Evolutionary conservation across 768 basidiomycete species (phyloP).

Genomic region (Pisolithus orientalis): DNA sequence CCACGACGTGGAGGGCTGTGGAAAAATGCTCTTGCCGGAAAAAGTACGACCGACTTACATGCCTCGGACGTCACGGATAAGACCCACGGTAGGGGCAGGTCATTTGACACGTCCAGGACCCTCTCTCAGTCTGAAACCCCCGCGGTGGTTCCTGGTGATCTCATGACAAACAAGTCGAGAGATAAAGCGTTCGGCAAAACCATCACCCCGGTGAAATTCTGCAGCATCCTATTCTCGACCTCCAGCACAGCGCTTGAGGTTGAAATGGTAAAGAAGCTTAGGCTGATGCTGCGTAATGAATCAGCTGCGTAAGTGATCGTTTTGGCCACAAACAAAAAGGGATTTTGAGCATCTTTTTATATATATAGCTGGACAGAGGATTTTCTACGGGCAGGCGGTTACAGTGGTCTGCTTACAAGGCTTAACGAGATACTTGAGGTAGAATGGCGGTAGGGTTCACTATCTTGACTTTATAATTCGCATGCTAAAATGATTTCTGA

Average conservation of each 20-base stretch:
- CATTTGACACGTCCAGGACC: slow-evolving; percentile 48
- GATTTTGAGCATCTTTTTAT: neutral
- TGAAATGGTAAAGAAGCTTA: slow-evolving; percentile 79
- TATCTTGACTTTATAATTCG: neutral
- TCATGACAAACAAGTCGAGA: slow-evolving; percentile 38
- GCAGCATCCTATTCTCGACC: slow-evolving; percentile 57
- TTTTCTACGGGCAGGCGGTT: slow-evolving; percentile 81
- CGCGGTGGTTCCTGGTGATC: slow-evolving; percentile 33
- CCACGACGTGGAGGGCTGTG: slow-evolving; percentile 19
- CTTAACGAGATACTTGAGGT: slow-evolving; percentile 89
- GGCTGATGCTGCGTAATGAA: slow-evolving; percentile 85
- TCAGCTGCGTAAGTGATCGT: slow-evolving; percentile 57
- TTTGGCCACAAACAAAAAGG: neutral
- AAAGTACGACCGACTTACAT: slow-evolving; percentile 26
- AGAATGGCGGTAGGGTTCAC: slow-evolving; percentile 85
- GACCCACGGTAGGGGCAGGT: slow-evolving; percentile 52
- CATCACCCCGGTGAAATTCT: slow-evolving; percentile 59
- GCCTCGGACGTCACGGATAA: slow-evolving; percentile 23
- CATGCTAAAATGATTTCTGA: slow-evolving; percentile 8
- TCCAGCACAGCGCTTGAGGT: slow-evolving; percentile 78
- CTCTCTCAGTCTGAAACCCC: slow-evolving; percentile 49
- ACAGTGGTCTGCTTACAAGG: slow-evolving; percentile 73
- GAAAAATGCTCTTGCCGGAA: slow-evolving; percentile 22
- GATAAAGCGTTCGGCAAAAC: slow-evolving; percentile 50
- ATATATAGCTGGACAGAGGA: slow-evolving; percentile 77